phyloP scores from a whole-genome alignment of 2,329 filamentous ascomycete genomes.

The Diplodia scrobiculata region DNA sequence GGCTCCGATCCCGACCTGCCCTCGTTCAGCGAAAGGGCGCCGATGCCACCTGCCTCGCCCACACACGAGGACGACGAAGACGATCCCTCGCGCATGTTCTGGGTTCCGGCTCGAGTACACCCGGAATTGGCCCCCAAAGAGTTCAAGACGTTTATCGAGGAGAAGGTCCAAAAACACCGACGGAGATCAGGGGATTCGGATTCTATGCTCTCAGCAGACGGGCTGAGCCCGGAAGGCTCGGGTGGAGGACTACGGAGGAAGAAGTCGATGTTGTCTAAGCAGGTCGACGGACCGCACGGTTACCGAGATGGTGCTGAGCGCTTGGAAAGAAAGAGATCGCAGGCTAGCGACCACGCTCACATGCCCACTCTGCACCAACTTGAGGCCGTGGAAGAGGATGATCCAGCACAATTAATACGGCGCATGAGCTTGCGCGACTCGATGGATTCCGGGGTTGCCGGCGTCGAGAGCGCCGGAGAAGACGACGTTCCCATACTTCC shows the following conservation, averaged over 20 bases:
- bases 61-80: constrained; percentile 71
- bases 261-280: constrained; percentile 92
- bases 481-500: constrained; percentile 88
- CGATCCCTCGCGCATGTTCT: constrained; percentile 84
- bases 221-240: constrained; percentile 58
- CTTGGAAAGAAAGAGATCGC: constrained; percentile 72
- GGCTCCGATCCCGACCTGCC: constrained; percentile 72
- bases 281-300: constrained; percentile 75
- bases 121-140: constrained; percentile 93
- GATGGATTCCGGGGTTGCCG: constrained; percentile 42
- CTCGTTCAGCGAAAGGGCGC: constrained; percentile 61
- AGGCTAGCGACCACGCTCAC: constrained; percentile 63
- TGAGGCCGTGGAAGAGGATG: constrained; percentile 78
- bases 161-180: constrained; percentile 85
- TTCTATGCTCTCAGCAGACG: constrained; percentile 61
- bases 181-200: constrained; percentile 72
- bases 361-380: constrained; percentile 64
- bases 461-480: constrained; percentile 42
- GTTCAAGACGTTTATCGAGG: constrained; percentile 95
- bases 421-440: constrained; percentile 63
- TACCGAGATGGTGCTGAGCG: constrained; percentile 84
- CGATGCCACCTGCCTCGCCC: constrained; percentile 69
- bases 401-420: constrained; percentile 67
- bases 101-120: constrained; percentile 93
- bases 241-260: constrained; percentile 72